Base-by-base conservation (phyloP, 164 flowering plant species). In the Cinnamomum chago region DNA sequence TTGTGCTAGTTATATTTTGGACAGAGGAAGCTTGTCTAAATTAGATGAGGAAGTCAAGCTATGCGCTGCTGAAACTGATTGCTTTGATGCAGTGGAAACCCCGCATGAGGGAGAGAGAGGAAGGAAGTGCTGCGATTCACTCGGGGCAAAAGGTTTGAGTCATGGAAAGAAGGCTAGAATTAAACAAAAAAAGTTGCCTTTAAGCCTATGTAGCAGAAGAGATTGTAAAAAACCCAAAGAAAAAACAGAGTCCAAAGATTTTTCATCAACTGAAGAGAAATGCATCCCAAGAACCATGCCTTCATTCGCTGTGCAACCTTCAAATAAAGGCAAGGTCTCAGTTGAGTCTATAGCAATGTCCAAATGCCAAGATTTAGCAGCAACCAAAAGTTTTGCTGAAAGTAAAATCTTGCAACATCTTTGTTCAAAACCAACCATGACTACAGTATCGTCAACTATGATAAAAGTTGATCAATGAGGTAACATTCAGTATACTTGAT, bases 91-190 rank as follows among this genome's bases (percentile, higher is more conserved):
- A 67, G 73, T 64, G 81, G 82, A 73, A 25, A 77, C 28, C 68
- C 65, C 20, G 22, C 27, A 40, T 17, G 67, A 68, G 51, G 77
- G 75, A 40, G 23, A 87, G 85, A 66, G 81, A 80, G 82, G 80
- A 79, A 90, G 84, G 73, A 89, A 80, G 74, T 55, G 33, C 22
- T 65, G 67, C 62, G 86, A 81, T 27, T 70, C 71, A 50, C 52
- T 74, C 27, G 88, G 79, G 58, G 84, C 85, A 65, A 58, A 50
- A 4, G 73, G 64, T 72, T 73, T 82, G 14, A 60, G 72, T 68
- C 81, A 86, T 77, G 86, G 82, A 79, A 92, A 86, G 83, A 88
- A 89, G 76, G 93, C 92, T 73, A 83, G 87, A 77, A 79, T 87
- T 75, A 92, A 88, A 80, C 88, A 89, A 75, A 92, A 90, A 69